These are phyloP conservation scores for Penicillium rolfsii DNA, from an alignment of 2,329 filamentous ascomycete genomes.

Conservation along the genomic window DNA sequence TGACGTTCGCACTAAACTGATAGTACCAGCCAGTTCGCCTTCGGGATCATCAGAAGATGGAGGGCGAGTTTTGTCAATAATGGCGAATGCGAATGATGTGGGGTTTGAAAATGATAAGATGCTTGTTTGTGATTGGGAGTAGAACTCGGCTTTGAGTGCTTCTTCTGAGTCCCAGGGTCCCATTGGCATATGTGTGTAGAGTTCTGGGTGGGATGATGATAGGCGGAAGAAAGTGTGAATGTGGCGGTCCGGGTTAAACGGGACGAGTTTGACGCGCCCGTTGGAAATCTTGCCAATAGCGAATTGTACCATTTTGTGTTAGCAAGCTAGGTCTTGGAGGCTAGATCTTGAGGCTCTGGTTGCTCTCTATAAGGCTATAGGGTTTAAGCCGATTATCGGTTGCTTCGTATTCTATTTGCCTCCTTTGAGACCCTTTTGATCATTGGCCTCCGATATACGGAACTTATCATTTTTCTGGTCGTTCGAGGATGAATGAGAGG, in stretches of 20 bases:
- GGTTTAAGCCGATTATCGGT: neutral
- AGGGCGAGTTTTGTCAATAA: constrained; percentile 24
- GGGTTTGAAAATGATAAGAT: constrained; percentile 25
- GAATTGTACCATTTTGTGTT: constrained; percentile 16
- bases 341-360: neutral
- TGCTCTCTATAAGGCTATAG: neutral
- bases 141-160: constrained; percentile 17
- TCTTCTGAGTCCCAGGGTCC: constrained; percentile 9
- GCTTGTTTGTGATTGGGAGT: constrained; percentile 1
- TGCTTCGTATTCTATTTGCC: neutral
- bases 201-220: constrained; percentile 16
- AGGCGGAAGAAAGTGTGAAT: constrained; percentile 17
- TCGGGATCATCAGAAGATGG: constrained; percentile 22
- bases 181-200: constrained; percentile 23
- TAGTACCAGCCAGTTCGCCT: constrained; percentile 23
- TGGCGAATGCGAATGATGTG: constrained; percentile 23
- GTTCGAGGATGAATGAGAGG: neutral
- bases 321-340: neutral
- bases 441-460: neutral
- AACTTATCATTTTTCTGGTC: neutral
- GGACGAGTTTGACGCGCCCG: constrained; percentile 26
- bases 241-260: constrained; percentile 24
- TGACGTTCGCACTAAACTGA: constrained; percentile 23
- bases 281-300: constrained; percentile 15
- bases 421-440: neutral